Base-by-base conservation (phyloP, 2,329 filamentous ascomycete genomes). In the Paramyrothecium sp. region DNA sequence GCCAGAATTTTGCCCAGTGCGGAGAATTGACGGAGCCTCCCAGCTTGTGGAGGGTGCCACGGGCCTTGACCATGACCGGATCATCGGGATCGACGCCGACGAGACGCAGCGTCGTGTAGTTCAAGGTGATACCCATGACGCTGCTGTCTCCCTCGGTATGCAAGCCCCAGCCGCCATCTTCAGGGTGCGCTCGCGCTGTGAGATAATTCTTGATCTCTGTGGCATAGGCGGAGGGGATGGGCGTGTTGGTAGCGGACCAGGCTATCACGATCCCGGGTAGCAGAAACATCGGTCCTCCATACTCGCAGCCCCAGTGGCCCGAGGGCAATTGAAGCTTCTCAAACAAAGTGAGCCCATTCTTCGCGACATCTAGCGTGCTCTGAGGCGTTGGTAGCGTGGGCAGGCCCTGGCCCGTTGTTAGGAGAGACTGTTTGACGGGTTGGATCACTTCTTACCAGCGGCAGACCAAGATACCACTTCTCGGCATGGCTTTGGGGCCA, bases 1-100 rank as follows among this genome's bases (percentile, higher is more conserved):
- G 82, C 92, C 93, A 97, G 73, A 96, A 96, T 70, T 99, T 99
- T n/a, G 86, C 86, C 95, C 95, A 99, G 70, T 98, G 95, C 21
- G 95, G 96, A 2, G 86, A 86, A 66, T 92, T 87, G 16, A 90
- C 79, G 1, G 92, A 92, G 26, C 95, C 94, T 12, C 95, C 95
- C 46, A 98, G 80, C 69, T 89, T 88, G 74, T 97, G 92, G 33
- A 99, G 78, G 20, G 88, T 89, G 1, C 82, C 88, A 60, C 96
- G 85, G 2, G 95, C 95, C 73, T 91, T 95, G 54, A 91, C 81
- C 88, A 98, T 91, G 47, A 90, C 79, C 16, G 90, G 87, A 53
- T 98, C 90, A 61, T 97, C 92, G 3, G 92, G 84, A 54, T 89
- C 87, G 3, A 92, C 91, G 7, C 94, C 95, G 8, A 98, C 77